Evolutionary conservation across 2,329 filamentous ascomycete genomes (phyloP), one percentile per base, ranked within the genome.

Genomic region (Claviceps sp.): DNA sequence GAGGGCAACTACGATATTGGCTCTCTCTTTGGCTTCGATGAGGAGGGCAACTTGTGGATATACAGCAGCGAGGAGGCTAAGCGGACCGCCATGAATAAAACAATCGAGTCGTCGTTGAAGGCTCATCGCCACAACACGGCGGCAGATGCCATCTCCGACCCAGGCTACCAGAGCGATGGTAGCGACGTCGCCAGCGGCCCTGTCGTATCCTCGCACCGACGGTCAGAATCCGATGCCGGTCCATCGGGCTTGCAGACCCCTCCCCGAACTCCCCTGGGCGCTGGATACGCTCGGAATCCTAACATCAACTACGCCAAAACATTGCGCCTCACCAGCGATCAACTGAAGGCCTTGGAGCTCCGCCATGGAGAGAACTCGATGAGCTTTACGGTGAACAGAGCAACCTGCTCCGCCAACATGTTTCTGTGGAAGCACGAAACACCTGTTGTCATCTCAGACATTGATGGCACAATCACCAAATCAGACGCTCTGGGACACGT

Each of bases 391-490:
- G 93, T 98, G 54, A 97, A 97, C 66, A 79, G 87, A 56, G 90
- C 93, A 5, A 96, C 88, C 0, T 98, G 93, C 68, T 82, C 82
- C 49, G 93, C 91, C 14, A 86, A 82, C 60, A 94, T 98, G 83
- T 98, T 89, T 65, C 79, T 95, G 54, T 98, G 93, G 94, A 84
- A 81, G 58, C 82, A 91, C 62, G 86, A 94, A 60, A 85, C 86
- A 0, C 94, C 93, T 0, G 91, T 98, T 52, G 90, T 98, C 47
- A 96, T 98, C 56, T 97, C 91, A 1, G 93, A 98, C 66, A 97
- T 98, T 61, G 93, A 98, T 67, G 93, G 93, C 49, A 98, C 93
- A 22, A 98, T 98, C 61, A 98, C 93, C 53, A 98, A 98, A 71
- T 95, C 90, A 2, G 90, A 96, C 69, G 90, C 89, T 16, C 73